phyloP scores from a whole-genome alignment of 2,329 filamentous ascomycete species.

The Alternaria sp. region DNA sequence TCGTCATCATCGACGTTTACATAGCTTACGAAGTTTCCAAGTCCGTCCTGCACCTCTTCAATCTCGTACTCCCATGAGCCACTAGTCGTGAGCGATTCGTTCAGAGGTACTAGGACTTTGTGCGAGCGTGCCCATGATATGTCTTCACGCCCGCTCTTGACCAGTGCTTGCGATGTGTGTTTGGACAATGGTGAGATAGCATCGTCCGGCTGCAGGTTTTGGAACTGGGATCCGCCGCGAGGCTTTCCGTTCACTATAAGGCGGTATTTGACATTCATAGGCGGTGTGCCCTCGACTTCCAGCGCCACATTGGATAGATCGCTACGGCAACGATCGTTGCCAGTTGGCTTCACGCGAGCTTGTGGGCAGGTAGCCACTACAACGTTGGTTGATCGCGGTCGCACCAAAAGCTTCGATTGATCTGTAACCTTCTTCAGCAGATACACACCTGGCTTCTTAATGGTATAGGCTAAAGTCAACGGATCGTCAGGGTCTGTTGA shows the following conservation, averaged over 20 bases:
- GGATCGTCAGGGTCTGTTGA: conserved; percentile 62
- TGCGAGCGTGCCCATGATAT: conserved; percentile 82
- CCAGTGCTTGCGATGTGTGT: conserved; percentile 64
- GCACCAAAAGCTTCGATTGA: conserved; percentile 92
- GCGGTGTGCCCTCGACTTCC: conserved; percentile 86
- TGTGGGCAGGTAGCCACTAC: conserved; percentile 87
- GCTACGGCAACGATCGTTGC: conserved; percentile 78
- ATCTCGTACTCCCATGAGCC: conserved; percentile 91
- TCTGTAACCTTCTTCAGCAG: conserved; percentile 85
- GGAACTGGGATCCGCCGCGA: conserved; percentile 81
- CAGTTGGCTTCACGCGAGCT: conserved; percentile 73
- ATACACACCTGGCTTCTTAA: conserved; percentile 91
- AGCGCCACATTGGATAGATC: conserved; percentile 88
- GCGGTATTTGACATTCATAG: conserved; percentile 91
- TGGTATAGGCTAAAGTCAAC: conserved; percentile 74
- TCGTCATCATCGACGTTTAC: conserved; percentile 71
- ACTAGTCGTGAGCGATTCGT: conserved; percentile 82
- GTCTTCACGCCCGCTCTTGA: conserved; percentile 69
- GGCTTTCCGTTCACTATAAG: conserved; percentile 85
- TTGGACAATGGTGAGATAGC: conserved; percentile 80
- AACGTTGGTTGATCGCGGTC: conserved; percentile 76
- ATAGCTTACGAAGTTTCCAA: conserved; percentile 87
- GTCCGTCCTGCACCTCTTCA: conserved; percentile 89
- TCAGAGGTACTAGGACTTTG: conserved; percentile 81
- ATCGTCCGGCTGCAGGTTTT: conserved; percentile 91